Conservation (phyloP, 768 basidiomycete genomes). For the Pleurotus eryngii region DNA sequence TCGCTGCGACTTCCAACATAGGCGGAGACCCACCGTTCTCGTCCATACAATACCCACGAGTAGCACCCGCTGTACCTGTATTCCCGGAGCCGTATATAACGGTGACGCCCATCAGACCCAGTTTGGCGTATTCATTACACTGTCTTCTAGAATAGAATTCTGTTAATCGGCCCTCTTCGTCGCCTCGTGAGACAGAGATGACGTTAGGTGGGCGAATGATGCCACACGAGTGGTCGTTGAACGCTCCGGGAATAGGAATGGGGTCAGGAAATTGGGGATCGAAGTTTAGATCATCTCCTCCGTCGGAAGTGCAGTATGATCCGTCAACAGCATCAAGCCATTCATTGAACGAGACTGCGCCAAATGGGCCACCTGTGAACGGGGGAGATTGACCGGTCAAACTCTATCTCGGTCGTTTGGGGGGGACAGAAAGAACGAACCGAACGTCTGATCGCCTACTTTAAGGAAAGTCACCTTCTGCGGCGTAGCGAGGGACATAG, state of each 20-base stretch:
- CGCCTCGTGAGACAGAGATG: conserved; percentile 37
- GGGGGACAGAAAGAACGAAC: conserved; percentile 9
- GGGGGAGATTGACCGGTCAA: not conserved
- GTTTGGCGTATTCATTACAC: conserved; percentile 46
- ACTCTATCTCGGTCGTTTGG: not conserved
- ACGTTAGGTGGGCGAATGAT: conserved; percentile 36
- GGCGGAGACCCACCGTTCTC: conserved; percentile 26
- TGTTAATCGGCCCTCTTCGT: conserved; percentile 34
- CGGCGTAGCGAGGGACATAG: conserved; percentile 34
- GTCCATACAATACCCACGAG: conserved; percentile 31
- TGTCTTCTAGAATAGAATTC: conserved; percentile 35
- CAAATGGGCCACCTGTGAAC: not conserved
- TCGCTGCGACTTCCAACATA: not conserved
- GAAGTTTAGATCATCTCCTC: conserved; percentile 28
- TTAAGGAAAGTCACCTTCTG: conserved; percentile 30
- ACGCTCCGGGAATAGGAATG: conserved; percentile 21
- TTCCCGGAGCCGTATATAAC: conserved; percentile 41
- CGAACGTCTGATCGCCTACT: conserved; percentile 24
- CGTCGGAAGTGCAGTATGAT: conserved; percentile 31
- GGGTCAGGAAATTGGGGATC: conserved; percentile 30
- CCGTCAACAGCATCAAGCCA: conserved; percentile 34
- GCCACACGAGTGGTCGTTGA: conserved; percentile 34
- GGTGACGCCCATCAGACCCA: conserved; percentile 48
- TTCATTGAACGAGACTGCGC: conserved; percentile 26
- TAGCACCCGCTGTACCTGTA: conserved; percentile 34